Evolutionary conservation across 306 rosid species (phyloP).

Genomic region (Parietaria judaica): DNA sequence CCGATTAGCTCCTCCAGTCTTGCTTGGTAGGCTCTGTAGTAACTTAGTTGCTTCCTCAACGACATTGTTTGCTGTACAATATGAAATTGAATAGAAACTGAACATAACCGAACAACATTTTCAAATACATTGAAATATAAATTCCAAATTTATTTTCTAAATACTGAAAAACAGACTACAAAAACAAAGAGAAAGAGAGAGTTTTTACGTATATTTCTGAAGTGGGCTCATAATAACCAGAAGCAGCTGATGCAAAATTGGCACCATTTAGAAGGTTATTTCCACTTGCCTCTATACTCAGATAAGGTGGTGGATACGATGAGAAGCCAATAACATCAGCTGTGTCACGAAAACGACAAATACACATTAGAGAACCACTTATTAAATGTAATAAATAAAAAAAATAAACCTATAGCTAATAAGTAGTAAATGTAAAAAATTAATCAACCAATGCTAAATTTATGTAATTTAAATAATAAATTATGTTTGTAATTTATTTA

Average conservation of each 20-base stretch:
- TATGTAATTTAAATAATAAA: too few species aligned
- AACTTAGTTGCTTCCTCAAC: constrained; percentile 42
- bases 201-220: constrained; percentile 41
- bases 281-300: constrained; percentile 21
- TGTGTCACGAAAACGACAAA: not conserved
- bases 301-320: constrained; percentile 37
- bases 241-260: constrained; percentile 58
- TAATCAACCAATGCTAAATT: too few species aligned
- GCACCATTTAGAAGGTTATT: constrained; percentile 35
- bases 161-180: too few species aligned
- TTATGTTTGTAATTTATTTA: too few species aligned
- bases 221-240: constrained; percentile 52
- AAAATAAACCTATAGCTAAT: not conserved
- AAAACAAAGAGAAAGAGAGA: too few species aligned
- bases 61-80: constrained; percentile 43
- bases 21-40: constrained; percentile 50
- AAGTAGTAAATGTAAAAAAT: too few species aligned
- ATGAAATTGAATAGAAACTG: not conserved
- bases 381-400: not conserved
- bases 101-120: not conserved
- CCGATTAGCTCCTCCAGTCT: constrained; percentile 39
- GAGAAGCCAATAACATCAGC: constrained; percentile 37
- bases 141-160: too few species aligned
- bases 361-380: too few species aligned
- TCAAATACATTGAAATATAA: too few species aligned